These are phyloP conservation scores for Cladophialophora chaetospira DNA, from an alignment of 2,329 filamentous ascomycete genomes.

Conservation along the genomic window DNA sequence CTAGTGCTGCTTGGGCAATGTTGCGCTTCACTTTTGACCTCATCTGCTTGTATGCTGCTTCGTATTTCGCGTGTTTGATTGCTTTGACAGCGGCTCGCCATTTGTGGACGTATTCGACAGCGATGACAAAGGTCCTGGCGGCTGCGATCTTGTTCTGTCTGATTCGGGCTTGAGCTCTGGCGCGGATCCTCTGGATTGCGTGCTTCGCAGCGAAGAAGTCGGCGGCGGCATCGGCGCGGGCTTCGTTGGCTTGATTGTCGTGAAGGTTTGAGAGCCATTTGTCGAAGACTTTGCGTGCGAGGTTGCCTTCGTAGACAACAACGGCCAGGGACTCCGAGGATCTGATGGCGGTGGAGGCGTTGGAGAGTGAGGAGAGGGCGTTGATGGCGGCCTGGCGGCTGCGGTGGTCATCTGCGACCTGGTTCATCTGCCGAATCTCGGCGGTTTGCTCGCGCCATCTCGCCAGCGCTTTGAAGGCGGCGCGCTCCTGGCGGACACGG, in stretches of 20 bases:
- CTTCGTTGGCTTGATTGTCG: slow-evolving; percentile 14
- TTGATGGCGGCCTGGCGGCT: slow-evolving; percentile 16
- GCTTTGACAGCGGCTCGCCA: slow-evolving; percentile 15
- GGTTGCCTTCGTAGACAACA: slow-evolving; percentile 17
- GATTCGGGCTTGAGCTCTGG: slow-evolving; percentile 3
- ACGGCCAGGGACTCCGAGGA: slow-evolving; percentile 14
- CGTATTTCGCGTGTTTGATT: slow-evolving; percentile 24
- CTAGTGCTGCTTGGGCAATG: slow-evolving; percentile 23
- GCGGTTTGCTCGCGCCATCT: slow-evolving; percentile 21
- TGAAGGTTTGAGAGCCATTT: slow-evolving; percentile 17
- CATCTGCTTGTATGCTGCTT: slow-evolving; percentile 25
- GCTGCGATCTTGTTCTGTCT: slow-evolving; percentile 13
- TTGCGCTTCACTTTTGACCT: slow-evolving; percentile 26
- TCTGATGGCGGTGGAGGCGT: not conserved
- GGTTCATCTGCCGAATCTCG: slow-evolving; percentile 18
- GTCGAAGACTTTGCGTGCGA: slow-evolving; percentile 14
- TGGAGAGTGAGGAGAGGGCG: not conserved
- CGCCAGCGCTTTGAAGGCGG: slow-evolving; percentile 7
- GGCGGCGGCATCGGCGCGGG: slow-evolving; percentile 22
- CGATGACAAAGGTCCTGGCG: slow-evolving; percentile 16
- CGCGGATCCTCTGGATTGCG: slow-evolving; percentile 17
- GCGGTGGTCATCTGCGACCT: slow-evolving; percentile 17
- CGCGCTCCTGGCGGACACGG: slow-evolving; percentile 15
- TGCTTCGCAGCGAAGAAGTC: slow-evolving; percentile 27
- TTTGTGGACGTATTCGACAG: slow-evolving; percentile 17